phyloP scores from a whole-genome alignment of 495 filamentous ascomycete genomes.

The Melanomma pulvis-pyrius region DNA sequence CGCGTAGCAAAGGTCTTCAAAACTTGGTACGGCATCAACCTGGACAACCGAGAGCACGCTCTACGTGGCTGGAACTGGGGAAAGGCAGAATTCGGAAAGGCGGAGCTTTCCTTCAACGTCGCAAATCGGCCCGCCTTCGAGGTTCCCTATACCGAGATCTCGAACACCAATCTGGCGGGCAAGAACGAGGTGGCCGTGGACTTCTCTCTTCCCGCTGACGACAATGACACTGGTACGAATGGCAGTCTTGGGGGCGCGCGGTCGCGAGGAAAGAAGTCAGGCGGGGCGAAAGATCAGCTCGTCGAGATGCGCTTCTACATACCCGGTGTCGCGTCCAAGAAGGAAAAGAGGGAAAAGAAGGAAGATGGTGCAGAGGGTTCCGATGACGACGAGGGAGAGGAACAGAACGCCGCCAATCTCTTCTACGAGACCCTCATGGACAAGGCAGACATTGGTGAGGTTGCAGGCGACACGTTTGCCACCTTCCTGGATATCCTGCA shows the following conservation, averaged over 20 bases:
- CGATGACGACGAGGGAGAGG: slow-evolving; percentile 62
- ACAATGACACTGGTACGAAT: slow-evolving; percentile 68
- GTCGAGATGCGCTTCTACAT: slow-evolving; percentile 99
- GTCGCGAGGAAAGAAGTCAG: slow-evolving; percentile 82
- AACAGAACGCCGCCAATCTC: slow-evolving; percentile 74
- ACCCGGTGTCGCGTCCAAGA: slow-evolving; percentile 84
- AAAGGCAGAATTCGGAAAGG: slow-evolving; percentile 94
- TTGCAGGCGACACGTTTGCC: slow-evolving; percentile 94
- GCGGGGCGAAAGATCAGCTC: slow-evolving; percentile 85
- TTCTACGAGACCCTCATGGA: slow-evolving; percentile 98
- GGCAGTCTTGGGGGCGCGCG: slow-evolving; percentile 75
- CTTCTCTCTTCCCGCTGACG: slow-evolving; percentile 72
- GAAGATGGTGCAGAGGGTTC: slow-evolving; percentile 41
- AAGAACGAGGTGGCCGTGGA: slow-evolving; percentile 98
- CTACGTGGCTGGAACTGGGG: slow-evolving; percentile 99
- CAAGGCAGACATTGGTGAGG: slow-evolving; percentile 98
- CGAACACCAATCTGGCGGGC: slow-evolving; percentile 95
- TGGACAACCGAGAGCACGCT: slow-evolving; percentile 91
- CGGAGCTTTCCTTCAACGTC: slow-evolving; percentile 93
- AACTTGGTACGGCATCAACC: slow-evolving; percentile 89
- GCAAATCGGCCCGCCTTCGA: slow-evolving; percentile 97
- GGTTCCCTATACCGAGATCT: slow-evolving; percentile 95
- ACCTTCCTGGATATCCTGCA: slow-evolving; percentile 97
- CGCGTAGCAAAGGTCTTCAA: slow-evolving; percentile 89
- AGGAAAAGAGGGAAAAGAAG: slow-evolving; percentile 63